Evolutionary conservation across 495 filamentous ascomycete genomes (phyloP), one percentile per base, ranked within the genome.

Genomic region (Aspergillus campestris): DNA sequence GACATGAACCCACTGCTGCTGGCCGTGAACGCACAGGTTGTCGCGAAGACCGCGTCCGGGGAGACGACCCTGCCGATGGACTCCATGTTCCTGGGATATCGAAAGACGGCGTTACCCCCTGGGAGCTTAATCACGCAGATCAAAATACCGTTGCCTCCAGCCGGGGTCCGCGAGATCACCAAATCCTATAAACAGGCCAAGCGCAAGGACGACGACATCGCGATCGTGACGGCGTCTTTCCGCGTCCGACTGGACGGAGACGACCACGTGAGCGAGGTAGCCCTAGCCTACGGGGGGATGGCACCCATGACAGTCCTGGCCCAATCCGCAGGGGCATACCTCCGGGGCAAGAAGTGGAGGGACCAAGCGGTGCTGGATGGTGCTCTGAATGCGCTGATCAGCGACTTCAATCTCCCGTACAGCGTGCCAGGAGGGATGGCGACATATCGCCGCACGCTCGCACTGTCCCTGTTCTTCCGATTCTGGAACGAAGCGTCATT

Each of bases 171-270:
- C 50, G 88, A 86, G 55, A 82, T 80, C 51, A 78, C 87, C 47
- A 73, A 78, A 28, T 78, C 91, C 2, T 95, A 94, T 66, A 97
- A 97, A 64, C 91, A 95, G 57, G 78, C 91, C 0, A 97, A 95
- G 71, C 74, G 91, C 38, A 95, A 95, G 53, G 91, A 95, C 56
- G 90, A 95, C 61, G 91, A 97, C 65, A 95, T 95, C 58, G 91
- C 91, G 10, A 95, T 97, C 47, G 91, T 95, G 37, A 95, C 89
- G 39, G 78, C 83, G 6, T 84, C 87, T 2, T 64, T 95, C 34
- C 80, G 84, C 40, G 73, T 94, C 9, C 71, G 70, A 3, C 62
- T 97, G 3, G 71, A 75, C 34, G 72, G 80, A 0, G 64, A 65
- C 4, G 72, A 87, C 31, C 58, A 73, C 5, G 86, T 95, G 6